These are phyloP conservation scores for Aspergillus sp. DNA, from an alignment of 2,329 filamentous ascomycete genomes.

Conservation along the genomic window DNA sequence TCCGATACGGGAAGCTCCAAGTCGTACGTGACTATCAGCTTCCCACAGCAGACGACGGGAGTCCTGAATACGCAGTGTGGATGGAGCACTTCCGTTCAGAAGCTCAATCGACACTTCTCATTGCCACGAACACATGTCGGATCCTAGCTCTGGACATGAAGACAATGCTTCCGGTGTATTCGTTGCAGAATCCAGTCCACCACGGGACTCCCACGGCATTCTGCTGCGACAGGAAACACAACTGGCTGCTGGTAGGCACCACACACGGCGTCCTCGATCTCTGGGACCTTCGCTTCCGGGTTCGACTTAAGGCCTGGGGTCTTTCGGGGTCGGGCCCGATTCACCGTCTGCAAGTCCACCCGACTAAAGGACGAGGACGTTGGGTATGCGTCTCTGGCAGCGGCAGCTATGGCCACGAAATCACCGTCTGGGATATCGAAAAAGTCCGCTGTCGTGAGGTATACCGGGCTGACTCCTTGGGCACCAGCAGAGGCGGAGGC, in stretches of 20 bases:
- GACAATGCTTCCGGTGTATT: constrained; percentile 74
- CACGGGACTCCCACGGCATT: constrained; percentile 90
- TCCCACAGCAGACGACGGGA: constrained; percentile 20
- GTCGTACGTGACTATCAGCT: constrained; percentile 75
- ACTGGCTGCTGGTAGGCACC: constrained; percentile 87
- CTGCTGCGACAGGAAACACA: constrained; percentile 72
- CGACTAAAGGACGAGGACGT: constrained; percentile 65
- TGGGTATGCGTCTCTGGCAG: constrained; percentile 87
- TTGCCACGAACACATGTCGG: constrained; percentile 79
- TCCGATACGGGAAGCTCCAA: constrained; percentile 69
- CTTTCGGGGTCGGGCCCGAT: constrained; percentile 73
- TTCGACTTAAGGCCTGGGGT: constrained; percentile 81
- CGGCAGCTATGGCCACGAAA: constrained; percentile 68
- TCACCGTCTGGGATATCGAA: constrained; percentile 93
- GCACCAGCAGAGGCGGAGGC: constrained; percentile 17
- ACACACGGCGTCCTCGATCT: constrained; percentile 86
- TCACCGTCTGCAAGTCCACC: constrained; percentile 70
- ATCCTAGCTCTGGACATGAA: constrained; percentile 79
- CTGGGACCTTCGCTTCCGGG: constrained; percentile 93
- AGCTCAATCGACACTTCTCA: constrained; percentile 67
- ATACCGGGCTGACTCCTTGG: constrained; percentile 54
- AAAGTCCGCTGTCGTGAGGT: constrained; percentile 82
- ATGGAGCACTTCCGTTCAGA: constrained; percentile 85
- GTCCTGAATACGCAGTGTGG: constrained; percentile 74
- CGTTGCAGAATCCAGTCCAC: constrained; percentile 76